A percentile compares a stretch with the other conserved stretches of the same genome.
These are phyloP conservation scores for Gymnopilus junonius DNA, from an alignment of 768 basidiomycete genomes.

Conservation along the genomic window DNA sequence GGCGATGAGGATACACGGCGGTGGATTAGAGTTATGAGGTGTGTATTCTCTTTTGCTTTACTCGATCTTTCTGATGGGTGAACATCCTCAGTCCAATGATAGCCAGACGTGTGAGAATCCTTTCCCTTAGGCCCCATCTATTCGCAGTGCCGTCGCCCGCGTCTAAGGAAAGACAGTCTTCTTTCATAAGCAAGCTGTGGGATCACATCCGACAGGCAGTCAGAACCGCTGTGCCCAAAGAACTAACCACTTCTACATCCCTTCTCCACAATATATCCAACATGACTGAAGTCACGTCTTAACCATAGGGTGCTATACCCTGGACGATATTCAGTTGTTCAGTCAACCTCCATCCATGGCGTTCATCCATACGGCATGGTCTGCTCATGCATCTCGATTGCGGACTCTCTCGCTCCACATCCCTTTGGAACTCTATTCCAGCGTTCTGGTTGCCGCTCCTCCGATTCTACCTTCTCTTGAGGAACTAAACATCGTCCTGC, in stretches of 20 bases:
- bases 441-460: neutral
- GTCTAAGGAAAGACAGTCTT: neutral
- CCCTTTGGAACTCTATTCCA: conserved; percentile 4
- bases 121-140: conserved; percentile 16
- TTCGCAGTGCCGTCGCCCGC: neutral
- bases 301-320: conserved; percentile 10
- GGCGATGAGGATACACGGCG: conserved; percentile 6
- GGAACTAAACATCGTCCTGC: neutral
- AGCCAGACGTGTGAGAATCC: conserved; percentile 8
- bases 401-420: neutral
- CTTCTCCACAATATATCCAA: conserved; percentile 10
- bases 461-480: conserved; percentile 7
- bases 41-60: neutral
- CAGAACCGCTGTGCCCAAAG: neutral
- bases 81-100: neutral
- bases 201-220: no score
- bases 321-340: conserved; percentile 9
- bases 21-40: conserved; percentile 17
- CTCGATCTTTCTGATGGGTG: neutral
- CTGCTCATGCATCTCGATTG: neutral
- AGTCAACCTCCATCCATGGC: neutral
- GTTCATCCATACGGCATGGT: conserved; percentile 1
- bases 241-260: neutral
- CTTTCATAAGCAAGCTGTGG: no score
- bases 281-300: conserved; percentile 13